Evolutionary conservation across 1,284 basidiomycete species (phyloP), one percentile per base, ranked within the genome.

Genomic region (Melampsora allii-populina): DNA sequence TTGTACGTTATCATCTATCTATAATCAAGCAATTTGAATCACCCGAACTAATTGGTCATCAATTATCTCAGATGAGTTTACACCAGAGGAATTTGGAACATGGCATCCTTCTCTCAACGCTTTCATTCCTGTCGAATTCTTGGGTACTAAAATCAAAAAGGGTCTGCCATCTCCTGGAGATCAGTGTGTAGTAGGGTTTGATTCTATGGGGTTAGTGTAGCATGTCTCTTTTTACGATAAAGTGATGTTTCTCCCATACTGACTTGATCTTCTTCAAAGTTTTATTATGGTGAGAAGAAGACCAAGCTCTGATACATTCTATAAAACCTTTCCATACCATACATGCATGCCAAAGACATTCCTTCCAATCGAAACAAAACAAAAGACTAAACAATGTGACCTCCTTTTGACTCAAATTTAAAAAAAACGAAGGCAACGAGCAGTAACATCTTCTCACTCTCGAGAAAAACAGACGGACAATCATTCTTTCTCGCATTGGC

Each of bases 161-260:
- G 72, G 72, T 7, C 53, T 61, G 21, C 59, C 60, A 27, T 66
- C 59, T 12, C 53, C 45, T 24, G 72, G 64, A 1, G 65, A 74
- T 21, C 56, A 63, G n/a, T 74, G 72, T 63, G 72, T 74, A 17
- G 65, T 66, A 7, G 72, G 72, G 3, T 74, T 74, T 74, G 72
- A 74, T 31, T 66, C 64, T 9, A 67, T 74, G 65, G 72, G 64
- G 72, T 74, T 45, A 14, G 72, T 67, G 9, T 31, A 24, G 29
- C 12, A n/a, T 10, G 17, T 27, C 24, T 53, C 46, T 53, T 1
- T 53, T 14, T 9, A n/a, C n/a, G 5, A n/a, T 66, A 7, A 66
- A 29, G n/a, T n/a, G 31, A 14, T 17, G 48, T 50, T 36, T 5
- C 59, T 24, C 21, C 21, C 21, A 19, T n/a, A 36, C 19, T 29